Evolutionary conservation across 2,329 filamentous ascomycete species (phyloP), one percentile per base, ranked within the genome.

Genomic region (Basipetospora chlamydospora): DNA sequence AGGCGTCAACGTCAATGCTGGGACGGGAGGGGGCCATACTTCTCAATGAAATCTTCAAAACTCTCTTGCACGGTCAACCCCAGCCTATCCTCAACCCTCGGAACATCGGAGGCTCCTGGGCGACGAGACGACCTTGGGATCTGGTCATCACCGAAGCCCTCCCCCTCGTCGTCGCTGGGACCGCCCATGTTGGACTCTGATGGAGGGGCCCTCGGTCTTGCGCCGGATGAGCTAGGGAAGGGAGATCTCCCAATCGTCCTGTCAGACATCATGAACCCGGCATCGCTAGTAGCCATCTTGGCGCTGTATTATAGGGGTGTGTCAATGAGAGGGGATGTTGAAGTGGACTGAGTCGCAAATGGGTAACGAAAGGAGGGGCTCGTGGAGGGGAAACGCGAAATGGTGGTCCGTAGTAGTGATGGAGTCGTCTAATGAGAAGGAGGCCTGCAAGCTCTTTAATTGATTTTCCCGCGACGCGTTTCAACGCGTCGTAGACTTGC

Each of bases 1-100:
- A n/a, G n/a, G n/a, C n/a, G n/a, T n/a, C n/a, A n/a, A n/a, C n/a
- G n/a, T n/a, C n/a, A n/a, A n/a, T n/a, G n/a, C n/a, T n/a, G n/a
- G n/a, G n/a, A n/a, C n/a, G n/a, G n/a, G n/a, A n/a, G 9, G 23
- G 22, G 15, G 20, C 53, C 68, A 50, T 54, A 86, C 80, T 68
- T 72, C 51, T 90, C 80, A 18, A 92, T 71, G 51, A 90, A 92
- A 44, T 70, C 68, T 56, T 87, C 78, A 51, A 92, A 90, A 39
- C 79, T 73, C 39, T 78, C 67, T 51, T 84, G 80, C 18, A 88
- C 71, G 37, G 78, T 72, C 44, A 83, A 67, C 42, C 80, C 83
- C 34, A 84, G 79, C 40, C 70, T 70, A 56, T 92, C 84, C 43
- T 85, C 77, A 6, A 88, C 81, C 40, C 73, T 70, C 5, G 80